Evolutionary conservation across 306 rosid species (phyloP).

Genomic region (Corylus heterophylla): DNA sequence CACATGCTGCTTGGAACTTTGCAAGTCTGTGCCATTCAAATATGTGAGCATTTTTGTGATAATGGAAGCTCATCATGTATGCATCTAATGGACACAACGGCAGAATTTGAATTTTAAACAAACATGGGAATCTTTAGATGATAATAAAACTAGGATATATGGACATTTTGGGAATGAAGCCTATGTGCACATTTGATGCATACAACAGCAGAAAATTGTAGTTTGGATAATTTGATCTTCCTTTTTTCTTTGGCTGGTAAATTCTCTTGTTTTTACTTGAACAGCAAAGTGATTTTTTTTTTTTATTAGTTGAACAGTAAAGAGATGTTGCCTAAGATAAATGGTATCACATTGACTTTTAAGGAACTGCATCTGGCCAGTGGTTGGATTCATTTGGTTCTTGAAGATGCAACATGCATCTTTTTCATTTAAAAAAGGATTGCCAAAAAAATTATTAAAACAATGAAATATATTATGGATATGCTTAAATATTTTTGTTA

Average conservation of each 20-base stretch:
- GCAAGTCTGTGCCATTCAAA: slow-evolving; percentile 58
- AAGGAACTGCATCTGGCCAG: slow-evolving; percentile 16
- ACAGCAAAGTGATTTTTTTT: not conserved
- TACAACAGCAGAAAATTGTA: slow-evolving; percentile 10
- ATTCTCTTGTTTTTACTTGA: too few species aligned
- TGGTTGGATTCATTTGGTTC: not conserved
- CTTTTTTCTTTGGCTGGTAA: not conserved
- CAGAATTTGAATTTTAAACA: not conserved
- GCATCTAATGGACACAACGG: not conserved
- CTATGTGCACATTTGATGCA: slow-evolving; percentile 4
- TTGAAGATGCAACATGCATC: not conserved
- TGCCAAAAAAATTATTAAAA: not conserved
- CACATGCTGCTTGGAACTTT: slow-evolving; percentile 75
- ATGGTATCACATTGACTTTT: not conserved
- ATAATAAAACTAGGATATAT: not conserved
- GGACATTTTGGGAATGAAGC: not conserved
- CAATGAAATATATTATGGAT: not conserved
- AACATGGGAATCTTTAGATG: not conserved
- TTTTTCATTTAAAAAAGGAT: not conserved
- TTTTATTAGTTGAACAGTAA: slow-evolving; percentile 2
- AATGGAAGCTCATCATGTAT: slow-evolving; percentile 13
- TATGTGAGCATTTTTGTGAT: slow-evolving; percentile 10
- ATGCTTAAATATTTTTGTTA: slow-evolving; percentile 9
- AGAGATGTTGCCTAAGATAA: not conserved
- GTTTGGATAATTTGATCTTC: not conserved